A percentile compares a stretch with the other conserved stretches of the same genome.
Conservation (phyloP, 306 rosid genomes). For the Boehmeria nivea region DNA sequence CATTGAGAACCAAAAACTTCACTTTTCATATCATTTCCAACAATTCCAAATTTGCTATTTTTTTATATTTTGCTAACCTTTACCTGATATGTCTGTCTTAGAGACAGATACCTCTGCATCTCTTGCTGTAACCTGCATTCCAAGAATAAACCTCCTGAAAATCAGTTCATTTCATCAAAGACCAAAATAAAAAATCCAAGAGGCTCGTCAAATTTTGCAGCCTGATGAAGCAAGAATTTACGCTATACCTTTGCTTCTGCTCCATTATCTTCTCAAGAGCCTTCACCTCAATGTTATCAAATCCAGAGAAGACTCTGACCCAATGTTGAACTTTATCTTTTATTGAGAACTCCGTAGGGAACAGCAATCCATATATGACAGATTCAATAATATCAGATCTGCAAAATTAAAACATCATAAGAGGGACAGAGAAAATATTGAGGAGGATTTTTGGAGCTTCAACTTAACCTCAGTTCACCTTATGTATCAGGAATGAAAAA, state of each 20-base stretch:
- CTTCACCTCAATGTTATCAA: slow-evolving; percentile 91
- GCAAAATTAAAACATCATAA: slow-evolving; percentile 30
- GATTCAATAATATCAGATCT: slow-evolving; percentile 91
- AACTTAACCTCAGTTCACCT: background rate
- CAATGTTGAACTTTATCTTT: slow-evolving; percentile 70
- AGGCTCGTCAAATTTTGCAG: slow-evolving; percentile 18
- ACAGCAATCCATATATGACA: slow-evolving; percentile 68
- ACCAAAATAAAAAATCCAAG: slow-evolving; percentile 18
- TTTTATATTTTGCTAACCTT: slow-evolving; percentile 33
- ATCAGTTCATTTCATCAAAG: slow-evolving; percentile 31
- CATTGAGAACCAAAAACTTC: slow-evolving; percentile 34
- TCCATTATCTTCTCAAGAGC: slow-evolving; percentile 95
- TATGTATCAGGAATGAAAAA: background rate
- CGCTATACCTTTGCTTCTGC: slow-evolving; percentile 87
- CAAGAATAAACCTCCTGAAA: slow-evolving; percentile 37
- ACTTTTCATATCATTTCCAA: slow-evolving; percentile 20
- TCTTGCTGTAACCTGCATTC: slow-evolving; percentile 90
- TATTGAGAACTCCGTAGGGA: slow-evolving; percentile 64
- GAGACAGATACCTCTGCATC: slow-evolving; percentile 85
- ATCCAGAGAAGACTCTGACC: slow-evolving; percentile 64
- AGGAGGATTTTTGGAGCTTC: background rate
- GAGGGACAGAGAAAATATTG: background rate
- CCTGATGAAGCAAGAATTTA: slow-evolving; percentile 20
- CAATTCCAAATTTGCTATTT: slow-evolving; percentile 19
- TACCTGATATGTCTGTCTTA: slow-evolving; percentile 74